Evolutionary conservation across 2,329 filamentous ascomycete species (phyloP), one percentile per base, ranked within the genome.

Genomic region (Aspergillus sp.): DNA sequence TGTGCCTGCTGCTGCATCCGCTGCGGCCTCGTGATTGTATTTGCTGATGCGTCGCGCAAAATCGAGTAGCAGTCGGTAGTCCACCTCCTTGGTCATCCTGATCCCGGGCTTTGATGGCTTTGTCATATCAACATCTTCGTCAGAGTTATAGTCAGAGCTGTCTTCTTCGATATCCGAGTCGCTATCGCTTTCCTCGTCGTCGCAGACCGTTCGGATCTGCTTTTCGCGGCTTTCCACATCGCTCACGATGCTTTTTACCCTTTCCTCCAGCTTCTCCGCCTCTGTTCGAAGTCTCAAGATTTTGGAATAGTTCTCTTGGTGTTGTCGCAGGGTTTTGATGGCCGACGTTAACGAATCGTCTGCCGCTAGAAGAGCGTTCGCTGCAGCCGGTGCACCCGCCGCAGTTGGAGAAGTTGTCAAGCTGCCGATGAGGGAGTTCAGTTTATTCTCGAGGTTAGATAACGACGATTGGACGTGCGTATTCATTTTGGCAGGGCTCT

Each of bases 1-100:
- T 7, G 49, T 50, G 12, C 64, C 62, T 2, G 58, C 61, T 12
- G 65, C 63, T 7, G 68, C 70, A 54, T 72, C 70, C 7, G 66
- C 62, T 29, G 69, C 69, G 0, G 71, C 71, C 46, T 69, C 60
- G 12, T 66, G 63, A 45, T 73, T 73, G 49, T 73, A 72, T 54
- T 70, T 71, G 59, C 71, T 72, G 41, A 73, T 73, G 19, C 71
- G 59, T 4, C 70, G 64, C 3, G 71, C 71, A 44, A 73, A 73
- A 29, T 70, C 64, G 9, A 73, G 57, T 0, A 73, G 60, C 2
- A 72, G 53, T 33, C 61, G 61, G 50, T 73, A 73, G 36, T 73
- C 70, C 6, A 73, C 63, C 41, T 70, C 66, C 19, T 63, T 63
- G 9, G 50, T 57, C n/a, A 30, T 56, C n/a, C 51, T 55, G 2